A percentile compares a stretch with the other conserved stretches of the same genome.
phyloP scores from a whole-genome alignment of 805 yeast genomes.

The Metschnikowia kofuensis region DNA sequence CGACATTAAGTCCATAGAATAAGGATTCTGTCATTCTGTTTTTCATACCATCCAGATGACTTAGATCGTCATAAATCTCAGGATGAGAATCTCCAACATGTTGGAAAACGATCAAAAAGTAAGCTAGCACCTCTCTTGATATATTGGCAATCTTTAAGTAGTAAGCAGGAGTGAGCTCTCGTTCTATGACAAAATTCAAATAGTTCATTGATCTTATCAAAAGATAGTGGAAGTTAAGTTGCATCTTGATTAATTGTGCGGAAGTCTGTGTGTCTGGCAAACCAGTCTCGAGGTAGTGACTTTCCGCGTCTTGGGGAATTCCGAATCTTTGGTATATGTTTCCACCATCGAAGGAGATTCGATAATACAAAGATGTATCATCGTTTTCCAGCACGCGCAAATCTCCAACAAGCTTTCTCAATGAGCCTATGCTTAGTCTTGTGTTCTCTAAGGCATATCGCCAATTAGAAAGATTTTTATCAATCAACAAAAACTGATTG shows the following conservation, averaged over 20 bases:
- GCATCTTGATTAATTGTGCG: slow-evolving; percentile 39
- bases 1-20: slow-evolving; percentile 33
- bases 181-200: slow-evolving; percentile 38
- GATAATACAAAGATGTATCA: slow-evolving; percentile 30
- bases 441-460: slow-evolving; percentile 35
- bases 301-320: slow-evolving; percentile 14
- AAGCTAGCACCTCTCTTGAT: slow-evolving; percentile 36
- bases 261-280: slow-evolving; percentile 40
- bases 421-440: slow-evolving; percentile 22
- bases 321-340: slow-evolving; percentile 13
- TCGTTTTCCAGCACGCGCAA: slow-evolving; percentile 22
- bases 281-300: slow-evolving; percentile 29
- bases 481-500: slow-evolving; percentile 41
- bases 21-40: slow-evolving; percentile 2
- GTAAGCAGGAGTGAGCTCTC: slow-evolving; percentile 35
- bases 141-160: slow-evolving; percentile 36
- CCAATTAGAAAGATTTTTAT: slow-evolving; percentile 41
- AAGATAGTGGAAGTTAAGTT: slow-evolving; percentile 42
- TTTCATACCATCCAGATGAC: not conserved
- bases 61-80: not conserved
- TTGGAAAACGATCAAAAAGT: slow-evolving; percentile 36
- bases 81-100: slow-evolving; percentile 27
- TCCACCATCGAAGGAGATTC: slow-evolving; percentile 22
- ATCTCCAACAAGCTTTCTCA: slow-evolving; percentile 31
- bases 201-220: slow-evolving; percentile 42